A percentile compares a stretch with the other conserved stretches of the same genome.
phyloP scores from a whole-genome alignment of 371 early-diverging fungal genomes.

The Mortierella sp. region DNA sequence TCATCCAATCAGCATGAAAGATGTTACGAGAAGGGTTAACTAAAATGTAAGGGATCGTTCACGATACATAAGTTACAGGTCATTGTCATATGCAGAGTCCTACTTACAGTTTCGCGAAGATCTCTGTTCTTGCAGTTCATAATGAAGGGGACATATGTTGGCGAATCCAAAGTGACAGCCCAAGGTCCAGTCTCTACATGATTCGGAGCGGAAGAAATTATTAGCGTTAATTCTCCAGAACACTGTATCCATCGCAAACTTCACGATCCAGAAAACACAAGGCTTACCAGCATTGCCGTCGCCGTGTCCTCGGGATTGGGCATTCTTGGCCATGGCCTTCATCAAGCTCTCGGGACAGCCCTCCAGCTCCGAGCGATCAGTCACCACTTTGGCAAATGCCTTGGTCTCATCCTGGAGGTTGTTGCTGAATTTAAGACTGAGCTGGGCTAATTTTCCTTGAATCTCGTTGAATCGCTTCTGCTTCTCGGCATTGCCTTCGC shows the following conservation, averaged over 20 bases:
- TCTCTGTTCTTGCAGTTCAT: conserved; percentile 73
- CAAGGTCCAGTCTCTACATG: conserved; percentile 63
- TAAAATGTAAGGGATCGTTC: neutral
- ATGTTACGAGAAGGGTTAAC: neutral
- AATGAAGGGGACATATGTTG: conserved; percentile 75
- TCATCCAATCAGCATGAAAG: neutral
- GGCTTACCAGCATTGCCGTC: conserved; percentile 55
- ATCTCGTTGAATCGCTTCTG: conserved; percentile 71
- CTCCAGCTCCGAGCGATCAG: conserved; percentile 62
- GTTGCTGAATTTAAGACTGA: conserved; percentile 71
- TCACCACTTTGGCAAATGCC: conserved; percentile 65
- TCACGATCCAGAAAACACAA: too few species aligned
- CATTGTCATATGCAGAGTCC: too few species aligned
- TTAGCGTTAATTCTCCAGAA: neutral
- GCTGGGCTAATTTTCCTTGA: conserved; percentile 68
- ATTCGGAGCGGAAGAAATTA: neutral
- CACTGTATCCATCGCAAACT: too few species aligned
- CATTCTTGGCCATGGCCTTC: conserved; percentile 66
- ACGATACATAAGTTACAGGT: neutral
- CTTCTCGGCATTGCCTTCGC: conserved; percentile 63
- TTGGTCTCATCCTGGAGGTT: conserved; percentile 78
- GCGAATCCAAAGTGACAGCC: conserved; percentile 73
- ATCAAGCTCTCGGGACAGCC: conserved; percentile 70
- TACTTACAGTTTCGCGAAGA: conserved; percentile 68
- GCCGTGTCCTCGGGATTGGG: conserved; percentile 60